A percentile compares a stretch with the other conserved stretches of the same genome.
phyloP scores from a whole-genome alignment of 2,329 filamentous ascomycete genomes.

The Trichoderma sp. region DNA sequence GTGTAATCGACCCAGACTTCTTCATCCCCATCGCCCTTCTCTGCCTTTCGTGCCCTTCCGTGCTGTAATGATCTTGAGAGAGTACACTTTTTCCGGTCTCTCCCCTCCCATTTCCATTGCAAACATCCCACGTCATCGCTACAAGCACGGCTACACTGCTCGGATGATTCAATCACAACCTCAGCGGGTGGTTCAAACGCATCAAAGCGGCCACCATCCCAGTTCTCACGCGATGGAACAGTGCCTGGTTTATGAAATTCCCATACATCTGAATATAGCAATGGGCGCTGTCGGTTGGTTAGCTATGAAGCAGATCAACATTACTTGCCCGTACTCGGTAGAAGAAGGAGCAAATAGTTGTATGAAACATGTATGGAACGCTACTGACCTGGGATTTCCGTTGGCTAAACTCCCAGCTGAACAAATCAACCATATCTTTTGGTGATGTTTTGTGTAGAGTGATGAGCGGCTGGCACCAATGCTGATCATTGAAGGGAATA shows the following conservation, averaged over 20 bases:
- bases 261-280: constrained; percentile 40
- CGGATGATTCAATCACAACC: constrained; percentile 27
- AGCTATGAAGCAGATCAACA: neutral
- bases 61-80: constrained; percentile 30
- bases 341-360: neutral
- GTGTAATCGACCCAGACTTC: constrained; percentile 30
- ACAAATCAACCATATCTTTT: constrained; percentile 48
- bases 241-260: constrained; percentile 37
- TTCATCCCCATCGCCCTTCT: constrained; percentile 25
- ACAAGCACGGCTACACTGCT: constrained; percentile 31
- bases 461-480: constrained; percentile 52
- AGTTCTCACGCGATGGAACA: constrained; percentile 26
- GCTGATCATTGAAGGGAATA: constrained; percentile 43
- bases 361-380: neutral
- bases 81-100: constrained; percentile 31
- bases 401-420: constrained; percentile 43
- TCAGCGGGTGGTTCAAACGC: constrained; percentile 29
- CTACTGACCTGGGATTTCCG: constrained; percentile 32
- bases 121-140: constrained; percentile 28
- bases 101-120: constrained; percentile 33
- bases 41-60: constrained; percentile 26
- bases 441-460: constrained; percentile 48
- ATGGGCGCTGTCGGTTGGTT: constrained; percentile 29
- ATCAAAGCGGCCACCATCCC: constrained; percentile 36
- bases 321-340: neutral